Conservation (phyloP, 768 basidiomycete genomes). For the Kwoniella dejecticola region DNA sequence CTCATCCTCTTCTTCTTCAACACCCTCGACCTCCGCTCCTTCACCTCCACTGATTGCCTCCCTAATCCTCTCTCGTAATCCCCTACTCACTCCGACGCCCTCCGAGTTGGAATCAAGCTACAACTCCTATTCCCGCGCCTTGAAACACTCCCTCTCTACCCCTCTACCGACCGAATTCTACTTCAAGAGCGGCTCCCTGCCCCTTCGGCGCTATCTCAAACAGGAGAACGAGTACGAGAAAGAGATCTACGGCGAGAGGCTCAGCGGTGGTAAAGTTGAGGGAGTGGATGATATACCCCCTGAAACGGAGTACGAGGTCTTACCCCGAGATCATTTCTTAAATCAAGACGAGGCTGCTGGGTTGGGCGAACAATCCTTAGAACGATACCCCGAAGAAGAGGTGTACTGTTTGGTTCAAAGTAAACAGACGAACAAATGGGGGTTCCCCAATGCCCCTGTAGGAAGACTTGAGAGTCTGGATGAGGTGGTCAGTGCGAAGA, state of each 20-base stretch:
- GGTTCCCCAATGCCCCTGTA: constrained; percentile 72
- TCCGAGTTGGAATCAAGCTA: constrained; percentile 76
- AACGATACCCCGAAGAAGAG: constrained; percentile 80
- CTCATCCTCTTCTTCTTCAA: constrained; percentile 18
- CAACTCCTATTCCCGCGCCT: constrained; percentile 77
- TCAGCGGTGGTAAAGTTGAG: constrained; percentile 58
- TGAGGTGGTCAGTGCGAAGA: constrained; percentile 74
- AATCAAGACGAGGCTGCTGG: constrained; percentile 55
- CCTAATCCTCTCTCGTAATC: constrained; percentile 56
- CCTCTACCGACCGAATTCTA: constrained; percentile 89
- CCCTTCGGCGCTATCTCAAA: constrained; percentile 75
- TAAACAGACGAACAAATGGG: constrained; percentile 65
- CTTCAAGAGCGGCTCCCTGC: constrained; percentile 85
- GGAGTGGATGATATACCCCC: constrained; percentile 53
- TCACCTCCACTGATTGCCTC: constrained; percentile 42
- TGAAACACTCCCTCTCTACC: constrained; percentile 81
- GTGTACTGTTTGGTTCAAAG: constrained; percentile 79
- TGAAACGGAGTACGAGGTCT: constrained; percentile 40
- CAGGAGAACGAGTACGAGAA: constrained; percentile 74
- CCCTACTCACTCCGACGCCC: constrained; percentile 58
- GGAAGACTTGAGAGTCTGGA: constrained; percentile 71
- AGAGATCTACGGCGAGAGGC: constrained; percentile 70
- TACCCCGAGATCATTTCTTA: constrained; percentile 33
- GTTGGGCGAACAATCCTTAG: constrained; percentile 65
- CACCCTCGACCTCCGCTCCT: constrained; percentile 21